Evolutionary conservation across 371 early-diverging fungal species (phyloP).

Genomic region (Mortierella sp.): DNA sequence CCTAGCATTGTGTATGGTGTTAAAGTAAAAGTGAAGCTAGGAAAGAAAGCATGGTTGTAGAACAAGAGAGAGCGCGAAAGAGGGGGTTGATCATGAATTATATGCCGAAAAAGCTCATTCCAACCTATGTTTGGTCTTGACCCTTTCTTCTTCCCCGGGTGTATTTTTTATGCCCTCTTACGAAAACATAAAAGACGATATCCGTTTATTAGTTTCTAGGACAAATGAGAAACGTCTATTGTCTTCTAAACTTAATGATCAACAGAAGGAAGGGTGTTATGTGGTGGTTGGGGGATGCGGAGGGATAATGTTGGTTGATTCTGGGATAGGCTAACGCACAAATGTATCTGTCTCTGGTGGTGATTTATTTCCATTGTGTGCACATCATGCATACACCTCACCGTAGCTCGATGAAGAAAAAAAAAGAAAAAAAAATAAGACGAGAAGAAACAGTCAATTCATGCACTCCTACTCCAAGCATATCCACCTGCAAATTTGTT

Average conservation of each 20-base stretch:
- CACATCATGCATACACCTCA: not conserved
- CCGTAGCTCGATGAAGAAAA: not conserved
- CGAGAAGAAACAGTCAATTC: too few species aligned
- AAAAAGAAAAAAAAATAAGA: not conserved
- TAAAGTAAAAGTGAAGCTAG: not conserved
- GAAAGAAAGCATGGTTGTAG: not conserved
- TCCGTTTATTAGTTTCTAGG: slow-evolving; percentile 6
- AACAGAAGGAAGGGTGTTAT: not conserved
- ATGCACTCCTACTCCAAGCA: slow-evolving; percentile 8
- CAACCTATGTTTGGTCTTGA: not conserved
- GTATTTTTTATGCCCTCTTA: not conserved
- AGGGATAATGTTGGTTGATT: not conserved
- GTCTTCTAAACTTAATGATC: not conserved
- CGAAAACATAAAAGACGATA: too few species aligned
- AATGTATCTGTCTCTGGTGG: not conserved
- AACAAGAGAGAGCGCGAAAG: not conserved
- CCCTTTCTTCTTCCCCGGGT: not conserved
- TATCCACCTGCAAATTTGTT: not conserved
- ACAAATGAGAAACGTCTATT: not conserved
- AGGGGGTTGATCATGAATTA: not conserved
- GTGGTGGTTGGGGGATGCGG: not conserved
- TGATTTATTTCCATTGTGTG: not conserved
- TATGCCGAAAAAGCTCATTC: not conserved
- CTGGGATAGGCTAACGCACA: not conserved
- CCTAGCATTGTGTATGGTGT: slow-evolving; percentile 18